phyloP scores from a whole-genome alignment of 164 flowering plant genomes.

The Nelumbo lutea region DNA sequence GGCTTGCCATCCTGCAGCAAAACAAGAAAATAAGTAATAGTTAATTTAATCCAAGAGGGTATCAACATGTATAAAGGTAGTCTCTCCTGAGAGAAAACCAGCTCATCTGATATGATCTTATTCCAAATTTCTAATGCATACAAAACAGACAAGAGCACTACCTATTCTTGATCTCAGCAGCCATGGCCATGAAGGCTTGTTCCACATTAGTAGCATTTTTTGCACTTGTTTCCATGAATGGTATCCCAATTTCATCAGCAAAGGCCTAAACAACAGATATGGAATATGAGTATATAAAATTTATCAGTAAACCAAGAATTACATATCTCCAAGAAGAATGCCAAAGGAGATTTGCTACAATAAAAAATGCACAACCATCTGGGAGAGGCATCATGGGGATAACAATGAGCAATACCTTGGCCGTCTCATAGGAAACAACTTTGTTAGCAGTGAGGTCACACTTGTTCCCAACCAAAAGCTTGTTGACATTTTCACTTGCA shows the following conservation, averaged over 20 bases:
- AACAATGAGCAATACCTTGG: conserved; percentile 22
- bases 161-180: conserved; percentile 41
- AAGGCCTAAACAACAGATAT: conserved; percentile 24
- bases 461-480: conserved; percentile 45
- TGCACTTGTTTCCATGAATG: conserved; percentile 42
- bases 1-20: conserved; percentile 75
- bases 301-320: not conserved
- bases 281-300: not conserved
- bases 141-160: not conserved
- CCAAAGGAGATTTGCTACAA: not conserved
- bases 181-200: conserved; percentile 44
- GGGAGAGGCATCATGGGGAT: not conserved
- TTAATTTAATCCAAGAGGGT: too few relatives aligned
- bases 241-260: conserved; percentile 43
- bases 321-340: not conserved
- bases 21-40: not conserved
- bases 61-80: too few relatives aligned
- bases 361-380: not conserved
- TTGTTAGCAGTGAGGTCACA: conserved; percentile 33
- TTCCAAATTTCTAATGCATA: not conserved
- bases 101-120: too few relatives aligned
- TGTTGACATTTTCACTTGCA: conserved; percentile 43
- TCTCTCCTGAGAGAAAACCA: too few relatives aligned
- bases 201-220: conserved; percentile 40
- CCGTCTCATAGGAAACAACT: conserved; percentile 38